phyloP scores from a whole-genome alignment of 352 stramenopile genomes.

The Globisporangium acanthophoron region DNA sequence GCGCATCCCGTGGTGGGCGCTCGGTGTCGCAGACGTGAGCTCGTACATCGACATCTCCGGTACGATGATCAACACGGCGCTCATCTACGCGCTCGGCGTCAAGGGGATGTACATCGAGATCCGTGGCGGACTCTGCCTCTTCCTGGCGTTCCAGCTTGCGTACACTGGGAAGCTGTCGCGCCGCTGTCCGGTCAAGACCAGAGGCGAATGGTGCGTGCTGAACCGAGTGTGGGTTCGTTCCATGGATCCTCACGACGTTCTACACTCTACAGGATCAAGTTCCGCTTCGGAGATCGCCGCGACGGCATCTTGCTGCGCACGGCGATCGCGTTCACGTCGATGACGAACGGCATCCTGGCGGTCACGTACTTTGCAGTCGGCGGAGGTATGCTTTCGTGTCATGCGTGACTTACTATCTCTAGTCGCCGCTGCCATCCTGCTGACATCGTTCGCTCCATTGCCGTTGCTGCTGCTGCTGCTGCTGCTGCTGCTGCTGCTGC shows the following conservation, averaged over 20 bases:
- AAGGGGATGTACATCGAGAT: constrained; percentile 86
- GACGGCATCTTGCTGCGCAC: constrained; percentile 56
- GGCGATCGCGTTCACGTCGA: constrained; percentile 62
- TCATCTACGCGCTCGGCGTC: constrained; percentile 76
- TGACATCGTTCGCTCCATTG: not conserved
- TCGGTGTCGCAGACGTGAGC: constrained; percentile 73
- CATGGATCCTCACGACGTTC: no score
- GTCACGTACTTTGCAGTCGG: constrained; percentile 80
- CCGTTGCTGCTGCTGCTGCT: not conserved
- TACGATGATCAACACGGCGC: constrained; percentile 82
- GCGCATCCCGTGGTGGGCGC: constrained; percentile 64
- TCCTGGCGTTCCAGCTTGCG: constrained; percentile 73
- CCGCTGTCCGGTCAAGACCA: constrained; percentile 69
- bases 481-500: no score
- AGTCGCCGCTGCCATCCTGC: no score
- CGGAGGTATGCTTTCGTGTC: constrained; percentile 10
- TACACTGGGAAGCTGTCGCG: constrained; percentile 77
- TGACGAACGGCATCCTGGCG: constrained; percentile 52
- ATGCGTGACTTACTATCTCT: no score
- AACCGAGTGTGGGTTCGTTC: no score
- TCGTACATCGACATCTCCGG: constrained; percentile 84
- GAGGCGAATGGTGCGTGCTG: constrained; percentile 48
- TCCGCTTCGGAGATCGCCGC: constrained; percentile 54
- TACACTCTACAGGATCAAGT: constrained; percentile 56
- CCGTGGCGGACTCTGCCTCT: constrained; percentile 67